These are phyloP conservation scores for Aureobasidium musti DNA, from an alignment of 2,329 filamentous ascomycete species.

Conservation along the genomic window DNA sequence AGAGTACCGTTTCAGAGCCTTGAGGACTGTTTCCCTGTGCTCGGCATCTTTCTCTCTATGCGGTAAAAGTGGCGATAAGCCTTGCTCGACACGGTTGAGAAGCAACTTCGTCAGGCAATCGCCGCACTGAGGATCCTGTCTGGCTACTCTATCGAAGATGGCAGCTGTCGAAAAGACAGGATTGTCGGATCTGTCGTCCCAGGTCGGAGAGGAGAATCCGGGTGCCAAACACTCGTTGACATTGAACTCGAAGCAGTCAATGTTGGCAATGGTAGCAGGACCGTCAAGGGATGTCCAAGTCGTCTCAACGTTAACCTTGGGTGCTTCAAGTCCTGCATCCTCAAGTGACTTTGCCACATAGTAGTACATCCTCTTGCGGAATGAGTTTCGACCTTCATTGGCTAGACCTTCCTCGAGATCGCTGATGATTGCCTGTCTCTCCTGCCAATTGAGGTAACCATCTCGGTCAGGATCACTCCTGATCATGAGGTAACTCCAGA, in stretches of 20 bases:
- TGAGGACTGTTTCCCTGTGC: constrained; percentile 38
- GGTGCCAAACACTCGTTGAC: constrained; percentile 48
- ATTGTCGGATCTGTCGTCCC: constrained; percentile 42
- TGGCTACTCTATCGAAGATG: constrained; percentile 45
- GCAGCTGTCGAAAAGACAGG: constrained; percentile 46
- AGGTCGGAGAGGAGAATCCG: constrained; percentile 45
- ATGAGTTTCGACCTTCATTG: constrained; percentile 40
- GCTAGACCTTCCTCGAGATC: constrained; percentile 44
- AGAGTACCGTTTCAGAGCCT: constrained; percentile 47
- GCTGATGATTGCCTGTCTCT: constrained; percentile 44
- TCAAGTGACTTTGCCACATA: constrained; percentile 42
- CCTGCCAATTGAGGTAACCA: constrained; percentile 47
- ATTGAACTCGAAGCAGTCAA: constrained; percentile 47
- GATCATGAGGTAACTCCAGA: constrained; percentile 50
- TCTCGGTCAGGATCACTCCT: constrained; percentile 45
- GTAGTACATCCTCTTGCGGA: constrained; percentile 47
- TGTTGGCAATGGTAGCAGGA: constrained; percentile 45
- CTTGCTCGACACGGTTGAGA: constrained; percentile 42
- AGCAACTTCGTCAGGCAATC: constrained; percentile 49
- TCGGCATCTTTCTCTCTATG: constrained; percentile 38
- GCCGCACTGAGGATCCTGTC: constrained; percentile 46
- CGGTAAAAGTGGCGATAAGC: constrained; percentile 45
- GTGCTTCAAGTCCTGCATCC: constrained; percentile 45
- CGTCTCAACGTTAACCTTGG: constrained; percentile 46
- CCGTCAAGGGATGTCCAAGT: constrained; percentile 50